Conservation (phyloP, 805 yeast species). For the Osmozyma mogii region DNA sequence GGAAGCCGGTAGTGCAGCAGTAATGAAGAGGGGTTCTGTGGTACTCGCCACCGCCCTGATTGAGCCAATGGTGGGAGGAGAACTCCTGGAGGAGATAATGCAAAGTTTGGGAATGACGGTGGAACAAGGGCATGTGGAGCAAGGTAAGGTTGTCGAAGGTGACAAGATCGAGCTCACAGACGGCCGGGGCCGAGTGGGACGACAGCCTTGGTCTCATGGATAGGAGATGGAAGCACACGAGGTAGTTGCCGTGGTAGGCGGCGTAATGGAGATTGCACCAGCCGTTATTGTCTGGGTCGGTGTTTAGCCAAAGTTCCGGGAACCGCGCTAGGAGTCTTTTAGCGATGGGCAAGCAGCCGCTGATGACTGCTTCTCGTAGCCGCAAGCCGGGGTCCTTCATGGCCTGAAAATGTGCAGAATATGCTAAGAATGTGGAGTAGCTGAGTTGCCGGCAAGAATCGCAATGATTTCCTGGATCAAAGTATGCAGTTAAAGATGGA, state of each 20-base stretch:
- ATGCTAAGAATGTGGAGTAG: no score
- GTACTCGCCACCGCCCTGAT: slow-evolving; percentile 44
- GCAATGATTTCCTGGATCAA: no score
- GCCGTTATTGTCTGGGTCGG: slow-evolving; percentile 58
- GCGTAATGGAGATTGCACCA: slow-evolving; percentile 85
- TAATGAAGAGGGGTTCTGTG: slow-evolving; percentile 58
- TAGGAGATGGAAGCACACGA: slow-evolving; percentile 54
- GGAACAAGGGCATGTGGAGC: slow-evolving; percentile 59
- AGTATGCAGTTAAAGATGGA: background rate
- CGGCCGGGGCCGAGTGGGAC: slow-evolving; percentile 7
- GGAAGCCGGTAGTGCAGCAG: slow-evolving; percentile 52
- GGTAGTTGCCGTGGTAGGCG: slow-evolving; percentile 61
- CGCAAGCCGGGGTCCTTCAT: slow-evolving; percentile 29
- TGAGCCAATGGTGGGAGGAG: slow-evolving; percentile 38
- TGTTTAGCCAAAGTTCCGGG: slow-evolving; percentile 62
- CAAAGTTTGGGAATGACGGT: slow-evolving; percentile 60
- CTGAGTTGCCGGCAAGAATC: no score
- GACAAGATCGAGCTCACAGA: slow-evolving; percentile 22
- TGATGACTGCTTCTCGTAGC: slow-evolving; percentile 58
- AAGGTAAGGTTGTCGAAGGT: slow-evolving; percentile 57
- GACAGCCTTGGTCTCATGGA: slow-evolving; percentile 24
- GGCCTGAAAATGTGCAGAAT: background rate
- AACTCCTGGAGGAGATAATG: slow-evolving; percentile 53
- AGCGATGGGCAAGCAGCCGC: slow-evolving; percentile 57
- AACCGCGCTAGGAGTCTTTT: slow-evolving; percentile 56